Evolutionary conservation across 1,284 basidiomycete species (phyloP).

Genomic region (Naganishia liquefaciens): DNA sequence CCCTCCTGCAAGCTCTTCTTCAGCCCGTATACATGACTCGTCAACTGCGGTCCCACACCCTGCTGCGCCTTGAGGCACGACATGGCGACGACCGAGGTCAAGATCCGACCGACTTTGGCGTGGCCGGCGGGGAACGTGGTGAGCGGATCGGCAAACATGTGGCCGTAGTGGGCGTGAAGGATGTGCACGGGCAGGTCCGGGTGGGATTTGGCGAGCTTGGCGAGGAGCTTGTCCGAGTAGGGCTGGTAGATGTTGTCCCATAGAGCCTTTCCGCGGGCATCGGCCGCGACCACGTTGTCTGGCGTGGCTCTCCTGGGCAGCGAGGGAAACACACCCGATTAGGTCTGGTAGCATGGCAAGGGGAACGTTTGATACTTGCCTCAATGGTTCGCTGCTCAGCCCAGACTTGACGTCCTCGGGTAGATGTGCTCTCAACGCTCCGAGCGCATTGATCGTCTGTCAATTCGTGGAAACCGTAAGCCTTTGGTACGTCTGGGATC

Average conservation of each 20-base stretch:
- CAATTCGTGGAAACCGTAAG: not conserved
- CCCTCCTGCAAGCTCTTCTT: conserved; percentile 63
- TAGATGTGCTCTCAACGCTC: conserved; percentile 65
- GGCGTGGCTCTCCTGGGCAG: conserved; percentile 61
- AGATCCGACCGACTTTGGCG: conserved; percentile 79
- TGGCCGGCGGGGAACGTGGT: conserved; percentile 50
- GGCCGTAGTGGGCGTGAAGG: conserved; percentile 83
- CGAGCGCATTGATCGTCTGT: conserved; percentile 28
- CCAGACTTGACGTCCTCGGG: conserved; percentile 73
- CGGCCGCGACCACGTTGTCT: conserved; percentile 67
- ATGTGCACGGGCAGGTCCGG: conserved; percentile 76
- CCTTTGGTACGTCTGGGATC: not conserved
- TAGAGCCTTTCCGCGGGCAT: conserved; percentile 66
- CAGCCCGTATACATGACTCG: conserved; percentile 88
- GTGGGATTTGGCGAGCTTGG: conserved; percentile 78
- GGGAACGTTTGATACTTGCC: conserved; percentile 57
- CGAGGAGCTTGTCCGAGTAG: conserved; percentile 81
- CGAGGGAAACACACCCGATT: not conserved
- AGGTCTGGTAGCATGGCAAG: not conserved
- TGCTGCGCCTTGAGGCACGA: conserved; percentile 87
- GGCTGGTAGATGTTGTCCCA: conserved; percentile 94
- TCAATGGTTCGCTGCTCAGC: conserved; percentile 66
- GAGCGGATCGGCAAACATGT: conserved; percentile 61
- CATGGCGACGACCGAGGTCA: conserved; percentile 85
- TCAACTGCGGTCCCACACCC: conserved; percentile 86